Evolutionary conservation across 208 protist genomes (phyloP).

Genomic region (Herpetomonas samuelpessoai): DNA sequence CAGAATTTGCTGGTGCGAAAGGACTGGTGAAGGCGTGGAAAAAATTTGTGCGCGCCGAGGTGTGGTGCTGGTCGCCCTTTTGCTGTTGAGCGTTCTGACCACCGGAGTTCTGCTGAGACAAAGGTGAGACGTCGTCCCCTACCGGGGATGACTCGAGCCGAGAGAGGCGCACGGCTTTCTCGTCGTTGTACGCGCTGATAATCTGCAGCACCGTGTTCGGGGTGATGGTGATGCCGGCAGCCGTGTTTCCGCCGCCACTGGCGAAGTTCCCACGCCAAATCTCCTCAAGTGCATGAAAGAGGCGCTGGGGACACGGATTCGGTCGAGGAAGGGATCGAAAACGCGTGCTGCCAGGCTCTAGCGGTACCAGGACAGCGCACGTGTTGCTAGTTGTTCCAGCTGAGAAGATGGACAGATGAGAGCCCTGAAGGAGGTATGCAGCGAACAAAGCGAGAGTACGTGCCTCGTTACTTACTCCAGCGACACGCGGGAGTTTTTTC

Average conservation of each 20-base stretch:
- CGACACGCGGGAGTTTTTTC: conserved; percentile 27
- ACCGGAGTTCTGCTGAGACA: background rate
- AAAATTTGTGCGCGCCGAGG: conserved; percentile 4
- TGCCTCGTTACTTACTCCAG: conserved; percentile 33
- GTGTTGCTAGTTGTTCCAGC: conserved; percentile 15
- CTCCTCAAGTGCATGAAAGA: conserved; percentile 74
- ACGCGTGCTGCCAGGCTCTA: conserved; percentile 37
- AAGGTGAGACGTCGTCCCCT: background rate
- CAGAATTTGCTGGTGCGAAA: background rate
- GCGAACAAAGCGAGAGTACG: conserved; percentile 72
- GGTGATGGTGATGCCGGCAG: conserved; percentile 40
- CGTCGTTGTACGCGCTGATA: conserved; percentile 64
- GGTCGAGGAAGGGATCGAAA: conserved; percentile 46
- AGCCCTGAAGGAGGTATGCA: conserved; percentile 71
- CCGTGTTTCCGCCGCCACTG: conserved; percentile 18
- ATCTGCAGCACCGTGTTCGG: conserved; percentile 72
- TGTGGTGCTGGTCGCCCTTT: conserved; percentile 2
- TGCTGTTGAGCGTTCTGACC: background rate
- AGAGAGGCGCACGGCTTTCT: conserved; percentile 14
- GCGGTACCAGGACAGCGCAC: conserved; percentile 61
- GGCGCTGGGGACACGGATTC: conserved; percentile 61
- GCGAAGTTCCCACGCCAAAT: conserved; percentile 56
- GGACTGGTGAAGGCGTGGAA: conserved; percentile 10
- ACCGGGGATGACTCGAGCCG: background rate
- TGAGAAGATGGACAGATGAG: conserved; percentile 64